Evolutionary conservation across 352 stramenopile species (phyloP), one percentile per base, ranked within the genome.

Genomic region (Pythium sukuiense): DNA sequence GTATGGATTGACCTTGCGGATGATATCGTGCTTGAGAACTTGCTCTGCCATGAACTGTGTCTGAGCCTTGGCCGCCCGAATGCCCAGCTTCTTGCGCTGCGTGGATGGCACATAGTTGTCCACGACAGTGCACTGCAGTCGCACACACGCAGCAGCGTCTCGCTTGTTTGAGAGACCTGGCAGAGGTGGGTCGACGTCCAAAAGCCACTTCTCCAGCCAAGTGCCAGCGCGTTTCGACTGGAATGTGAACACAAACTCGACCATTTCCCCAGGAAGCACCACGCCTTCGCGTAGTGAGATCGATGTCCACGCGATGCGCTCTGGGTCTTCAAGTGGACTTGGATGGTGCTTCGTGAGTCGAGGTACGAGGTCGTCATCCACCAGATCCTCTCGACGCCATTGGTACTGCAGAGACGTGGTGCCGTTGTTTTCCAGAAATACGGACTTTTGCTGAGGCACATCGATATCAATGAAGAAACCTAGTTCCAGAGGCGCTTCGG

Each of bases 121-220:
- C 18, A 88, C 69, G 29, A 81, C 79, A 3, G 81, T 83, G 59
- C 82, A 88, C 1, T 73, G 79, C 39, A 92, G 61, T 8, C 65
- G 72, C 9, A 92, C 72, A 46, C 39, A 37, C 4, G 66, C 55
- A 27, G 55, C 54, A 0, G 53, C 76, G 57, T 39, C 80, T 16
- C 9, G 65, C 63, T 61, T 46, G 13, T 29, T 12, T 33, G 41
- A 24, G 20, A 65, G 32, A 11, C 33, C 13, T 12, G 20, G 45
- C 7, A 64, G 5, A 7, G 65, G 71, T 8, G 83, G 84, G 45
- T 93, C 76, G 18, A 86, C 70, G 35, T 87, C 76, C 3, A 95
- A 60, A 13, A 86, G 37, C 87, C 87, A 95, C 33, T 85, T 84
- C 55, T 93, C 87, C 5, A 92, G 60, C 61, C 80, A 91, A 8